Conservation (phyloP, 73 alveolate genomes). For the Paramecium sonneborni region DNA sequence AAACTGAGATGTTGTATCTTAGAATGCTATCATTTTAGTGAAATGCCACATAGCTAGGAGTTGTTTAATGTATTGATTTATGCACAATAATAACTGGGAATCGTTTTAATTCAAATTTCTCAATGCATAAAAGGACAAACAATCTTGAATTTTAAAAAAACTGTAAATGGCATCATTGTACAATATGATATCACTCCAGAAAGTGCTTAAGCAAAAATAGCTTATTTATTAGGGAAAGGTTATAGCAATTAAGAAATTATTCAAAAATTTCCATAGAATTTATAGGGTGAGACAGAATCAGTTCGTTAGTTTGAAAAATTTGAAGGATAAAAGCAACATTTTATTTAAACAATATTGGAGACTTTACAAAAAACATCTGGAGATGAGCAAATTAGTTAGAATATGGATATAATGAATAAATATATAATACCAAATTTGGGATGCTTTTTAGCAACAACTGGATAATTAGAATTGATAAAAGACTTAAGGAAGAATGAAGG, state of each 20-base stretch:
- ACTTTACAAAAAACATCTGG: constrained; percentile 4
- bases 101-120: neutral
- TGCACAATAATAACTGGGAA: neutral
- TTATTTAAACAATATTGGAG: constrained; percentile 50
- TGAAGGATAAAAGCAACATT: constrained; percentile 56
- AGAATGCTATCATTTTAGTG: constrained; percentile 60
- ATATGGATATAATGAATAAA: constrained; percentile 56
- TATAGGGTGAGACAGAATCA: constrained; percentile 56
- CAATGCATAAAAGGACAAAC: neutral
- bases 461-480: constrained; percentile 40
- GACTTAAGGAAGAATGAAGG: constrained; percentile 44
- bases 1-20: constrained; percentile 34
- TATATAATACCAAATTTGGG: constrained; percentile 59
- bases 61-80: neutral
- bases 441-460: constrained; percentile 60
- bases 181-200: constrained; percentile 57
- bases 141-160: neutral
- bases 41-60: constrained; percentile 54
- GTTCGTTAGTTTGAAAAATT: constrained; percentile 16
- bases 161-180: neutral
- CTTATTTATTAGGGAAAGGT: constrained; percentile 62
- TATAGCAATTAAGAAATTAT: neutral
- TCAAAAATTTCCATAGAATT: constrained; percentile 2
- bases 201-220: constrained; percentile 61
- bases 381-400: neutral